A percentile compares a stretch with the other conserved stretches of the same genome.
Evolutionary conservation across 2,329 filamentous ascomycete genomes (phyloP).

Genomic region (Colletotrichum limetticola): DNA sequence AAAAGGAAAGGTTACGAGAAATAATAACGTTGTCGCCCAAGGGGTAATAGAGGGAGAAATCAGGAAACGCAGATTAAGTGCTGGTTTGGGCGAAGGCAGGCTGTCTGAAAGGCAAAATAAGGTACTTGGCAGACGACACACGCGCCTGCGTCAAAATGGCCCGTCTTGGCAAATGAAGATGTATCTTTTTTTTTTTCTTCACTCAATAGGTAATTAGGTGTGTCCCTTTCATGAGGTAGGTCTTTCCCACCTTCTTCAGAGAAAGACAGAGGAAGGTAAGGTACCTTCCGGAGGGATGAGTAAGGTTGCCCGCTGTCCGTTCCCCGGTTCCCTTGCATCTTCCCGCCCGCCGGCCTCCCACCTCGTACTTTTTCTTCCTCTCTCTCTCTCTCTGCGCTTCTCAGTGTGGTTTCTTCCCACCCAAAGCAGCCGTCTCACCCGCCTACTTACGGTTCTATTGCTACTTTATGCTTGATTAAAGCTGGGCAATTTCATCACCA

Average conservation of each 20-base stretch:
- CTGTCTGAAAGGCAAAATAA: background rate
- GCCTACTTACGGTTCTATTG: background rate
- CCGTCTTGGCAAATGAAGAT: slow-evolving; percentile 17
- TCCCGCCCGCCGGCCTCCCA: background rate
- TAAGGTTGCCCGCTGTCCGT: background rate
- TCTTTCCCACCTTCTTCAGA: no score
- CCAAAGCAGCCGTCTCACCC: slow-evolving; percentile 11
- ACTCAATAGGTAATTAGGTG: background rate
- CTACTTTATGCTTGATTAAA: slow-evolving; percentile 26
- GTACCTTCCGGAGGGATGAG: background rate
- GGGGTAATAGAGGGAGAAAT: background rate
- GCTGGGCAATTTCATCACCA: slow-evolving; percentile 22
- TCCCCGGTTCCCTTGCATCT: no score
- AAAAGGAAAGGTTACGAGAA: background rate
- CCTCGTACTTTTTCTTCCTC: background rate
- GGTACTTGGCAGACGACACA: slow-evolving; percentile 11
- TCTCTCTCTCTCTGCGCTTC: background rate
- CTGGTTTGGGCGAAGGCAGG: slow-evolving; percentile 15
- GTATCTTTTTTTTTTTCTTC: background rate
- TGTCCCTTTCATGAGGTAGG: background rate
- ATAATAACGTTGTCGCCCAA: background rate
- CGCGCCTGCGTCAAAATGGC: background rate
- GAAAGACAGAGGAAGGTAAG: background rate
- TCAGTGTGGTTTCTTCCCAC: background rate
- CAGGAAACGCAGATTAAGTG: slow-evolving; percentile 9